Percentiles rank a stretch among this genome's conserved stretches.
phyloP scores from a whole-genome alignment of 768 basidiomycete species.

The Wakefieldia striispora region DNA sequence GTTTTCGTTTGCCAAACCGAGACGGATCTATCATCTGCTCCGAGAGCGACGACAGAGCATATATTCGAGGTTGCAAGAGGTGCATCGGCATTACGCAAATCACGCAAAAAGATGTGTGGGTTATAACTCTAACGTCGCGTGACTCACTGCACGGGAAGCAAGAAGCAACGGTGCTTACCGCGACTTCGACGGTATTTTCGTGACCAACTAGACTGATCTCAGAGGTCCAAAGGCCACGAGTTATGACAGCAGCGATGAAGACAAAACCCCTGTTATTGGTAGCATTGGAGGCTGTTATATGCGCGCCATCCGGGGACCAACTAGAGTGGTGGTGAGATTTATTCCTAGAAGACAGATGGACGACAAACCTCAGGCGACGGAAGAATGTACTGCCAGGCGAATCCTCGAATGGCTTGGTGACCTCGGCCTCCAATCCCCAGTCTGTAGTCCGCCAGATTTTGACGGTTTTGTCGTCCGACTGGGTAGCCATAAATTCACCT shows the following conservation, averaged over 20 bases:
- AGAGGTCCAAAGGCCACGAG: constrained; percentile 83
- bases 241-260: constrained; percentile 95
- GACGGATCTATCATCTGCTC: constrained; percentile 89
- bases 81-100: constrained; percentile 66
- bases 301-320: constrained; percentile 99
- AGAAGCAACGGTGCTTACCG: constrained; percentile 48
- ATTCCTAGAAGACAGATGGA: neutral
- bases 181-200: constrained; percentile 95
- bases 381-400: constrained; percentile 96
- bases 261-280: constrained; percentile 96
- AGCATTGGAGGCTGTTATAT: constrained; percentile 95
- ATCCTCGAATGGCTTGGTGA: constrained; percentile 88
- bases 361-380: constrained; percentile 72
- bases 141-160: constrained; percentile 1
- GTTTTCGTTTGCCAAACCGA: constrained; percentile 97
- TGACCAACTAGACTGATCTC: constrained; percentile 96
- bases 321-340: constrained; percentile 38
- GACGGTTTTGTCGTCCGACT: constrained; percentile 94
- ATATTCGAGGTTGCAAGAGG: constrained; percentile 79
- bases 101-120: constrained; percentile 88
- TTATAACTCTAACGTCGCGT: constrained; percentile 57
- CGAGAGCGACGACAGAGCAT: constrained; percentile 89
- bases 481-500: constrained; percentile 95
- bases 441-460: constrained; percentile 96
- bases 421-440: constrained; percentile 82